Evolutionary conservation across 2,329 filamentous ascomycete species (phyloP).

Genomic region (Calonectria pseudoturangicola): DNA sequence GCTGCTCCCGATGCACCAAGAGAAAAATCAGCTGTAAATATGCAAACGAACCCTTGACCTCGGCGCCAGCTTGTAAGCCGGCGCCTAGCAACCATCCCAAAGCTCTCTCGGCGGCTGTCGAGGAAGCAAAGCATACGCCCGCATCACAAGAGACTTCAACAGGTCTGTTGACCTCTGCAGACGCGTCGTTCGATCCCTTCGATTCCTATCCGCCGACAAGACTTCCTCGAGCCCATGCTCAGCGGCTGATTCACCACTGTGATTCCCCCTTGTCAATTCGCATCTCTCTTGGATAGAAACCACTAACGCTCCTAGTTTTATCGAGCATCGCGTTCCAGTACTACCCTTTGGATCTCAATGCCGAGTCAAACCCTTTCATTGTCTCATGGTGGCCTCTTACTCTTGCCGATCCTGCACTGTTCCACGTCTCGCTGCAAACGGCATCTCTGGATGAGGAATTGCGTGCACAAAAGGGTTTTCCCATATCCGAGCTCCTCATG

Average conservation of each 20-base stretch:
- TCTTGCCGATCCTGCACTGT: conserved; percentile 72
- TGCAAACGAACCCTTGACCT: conserved; percentile 70
- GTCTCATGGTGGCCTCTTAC: conserved; percentile 77
- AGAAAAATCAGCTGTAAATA: conserved; percentile 69
- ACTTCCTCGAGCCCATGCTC: conserved; percentile 69
- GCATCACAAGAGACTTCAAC: conserved; percentile 28
- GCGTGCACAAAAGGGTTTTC: conserved; percentile 70
- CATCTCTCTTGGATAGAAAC: not conserved
- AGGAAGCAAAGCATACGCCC: conserved; percentile 3
- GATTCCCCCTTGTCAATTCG: conserved; percentile 46
- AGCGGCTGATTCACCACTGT: conserved; percentile 75
- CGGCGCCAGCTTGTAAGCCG: conserved; percentile 38
- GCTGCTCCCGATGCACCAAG: conserved; percentile 73
- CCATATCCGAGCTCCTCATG: conserved; percentile 73
- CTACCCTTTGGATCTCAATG: conserved; percentile 73
- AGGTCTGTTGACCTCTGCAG: conserved; percentile 50
- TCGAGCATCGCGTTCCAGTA: conserved; percentile 76
- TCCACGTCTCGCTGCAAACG: conserved; percentile 76
- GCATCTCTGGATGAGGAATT: conserved; percentile 74
- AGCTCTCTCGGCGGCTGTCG: not conserved
- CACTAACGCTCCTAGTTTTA: conserved; percentile 66
- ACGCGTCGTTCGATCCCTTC: conserved; percentile 70
- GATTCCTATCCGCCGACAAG: conserved; percentile 73
- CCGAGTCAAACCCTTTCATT: conserved; percentile 74
- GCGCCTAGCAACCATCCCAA: not conserved